These are phyloP conservation scores for Clavaria fumosa DNA, from an alignment of 768 basidiomycete species.

Conservation along the genomic window DNA sequence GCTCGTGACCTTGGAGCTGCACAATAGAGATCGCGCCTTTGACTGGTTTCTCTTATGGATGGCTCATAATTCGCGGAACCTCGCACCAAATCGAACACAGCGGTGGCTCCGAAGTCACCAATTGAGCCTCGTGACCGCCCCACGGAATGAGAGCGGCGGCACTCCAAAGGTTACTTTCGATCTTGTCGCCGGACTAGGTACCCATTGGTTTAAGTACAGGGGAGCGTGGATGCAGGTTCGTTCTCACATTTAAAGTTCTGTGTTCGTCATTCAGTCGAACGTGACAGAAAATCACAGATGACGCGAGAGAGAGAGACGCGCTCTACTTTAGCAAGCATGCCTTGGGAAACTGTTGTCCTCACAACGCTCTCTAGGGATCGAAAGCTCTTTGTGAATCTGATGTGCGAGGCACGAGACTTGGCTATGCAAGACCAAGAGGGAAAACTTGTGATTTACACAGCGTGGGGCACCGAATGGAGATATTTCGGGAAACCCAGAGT, in stretches of 20 bases:
- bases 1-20: constrained; percentile 91
- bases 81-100: constrained; percentile 12
- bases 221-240: constrained; percentile 93
- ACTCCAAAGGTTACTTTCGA: constrained; percentile 80
- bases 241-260: too few species aligned
- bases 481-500: constrained; percentile 86
- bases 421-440: constrained; percentile 81
- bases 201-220: constrained; percentile 79
- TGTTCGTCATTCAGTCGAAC: too few species aligned
- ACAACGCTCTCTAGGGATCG: constrained; percentile 87
- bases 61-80: constrained; percentile 44
- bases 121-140: constrained; percentile 84
- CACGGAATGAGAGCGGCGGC: constrained; percentile 82
- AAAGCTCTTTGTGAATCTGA: constrained; percentile 57
- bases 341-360: constrained; percentile 95
- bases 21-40: constrained; percentile 88
- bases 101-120: constrained; percentile 72
- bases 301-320: constrained; percentile 90
- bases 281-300: too few species aligned
- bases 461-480: constrained; percentile 94
- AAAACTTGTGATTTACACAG: constrained; percentile 89
- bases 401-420: constrained; percentile 79
- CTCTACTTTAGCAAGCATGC: constrained; percentile 82
- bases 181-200: constrained; percentile 92
- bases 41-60: constrained; percentile 98